Percentiles rank a stretch among this genome's conserved stretches.
phyloP scores from a whole-genome alignment of 345 rosid species.

The Pistacia integerrima region DNA sequence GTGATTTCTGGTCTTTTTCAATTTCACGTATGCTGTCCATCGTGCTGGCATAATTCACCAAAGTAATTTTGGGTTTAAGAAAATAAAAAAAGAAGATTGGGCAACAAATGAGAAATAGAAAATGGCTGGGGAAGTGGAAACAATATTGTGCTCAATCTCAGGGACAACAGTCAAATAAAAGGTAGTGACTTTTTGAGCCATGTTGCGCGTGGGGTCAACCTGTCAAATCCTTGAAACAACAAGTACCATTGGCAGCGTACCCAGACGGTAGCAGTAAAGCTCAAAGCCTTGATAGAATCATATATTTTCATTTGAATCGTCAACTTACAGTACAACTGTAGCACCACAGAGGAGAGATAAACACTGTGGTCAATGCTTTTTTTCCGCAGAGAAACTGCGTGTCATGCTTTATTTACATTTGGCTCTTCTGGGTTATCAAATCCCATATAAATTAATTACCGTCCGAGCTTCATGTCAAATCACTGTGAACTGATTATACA shows the following conservation, averaged over 20 bases:
- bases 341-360: background rate
- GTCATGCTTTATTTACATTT: background rate
- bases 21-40: too few species aligned
- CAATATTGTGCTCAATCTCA: background rate
- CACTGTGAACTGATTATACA: too few species aligned
- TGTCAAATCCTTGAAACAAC: background rate
- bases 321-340: background rate
- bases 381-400: background rate
- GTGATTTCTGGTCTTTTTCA: background rate
- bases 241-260: background rate
- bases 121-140: slow-evolving; percentile 6
- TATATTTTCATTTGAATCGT: background rate
- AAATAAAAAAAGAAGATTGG: background rate
- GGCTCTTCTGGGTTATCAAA: background rate
- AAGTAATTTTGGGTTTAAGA: too few species aligned
- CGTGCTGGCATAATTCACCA: too few species aligned
- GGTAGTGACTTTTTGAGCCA: background rate
- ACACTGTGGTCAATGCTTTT: background rate
- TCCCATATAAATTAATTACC: background rate
- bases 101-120: background rate
- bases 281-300: background rate
- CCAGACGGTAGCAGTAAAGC: background rate
- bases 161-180: slow-evolving; percentile 6
- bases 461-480: too few species aligned
- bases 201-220: slow-evolving; percentile 10